phyloP scores from a whole-genome alignment of 176 grass and related monocot genomes.

The Phragmites australis region DNA sequence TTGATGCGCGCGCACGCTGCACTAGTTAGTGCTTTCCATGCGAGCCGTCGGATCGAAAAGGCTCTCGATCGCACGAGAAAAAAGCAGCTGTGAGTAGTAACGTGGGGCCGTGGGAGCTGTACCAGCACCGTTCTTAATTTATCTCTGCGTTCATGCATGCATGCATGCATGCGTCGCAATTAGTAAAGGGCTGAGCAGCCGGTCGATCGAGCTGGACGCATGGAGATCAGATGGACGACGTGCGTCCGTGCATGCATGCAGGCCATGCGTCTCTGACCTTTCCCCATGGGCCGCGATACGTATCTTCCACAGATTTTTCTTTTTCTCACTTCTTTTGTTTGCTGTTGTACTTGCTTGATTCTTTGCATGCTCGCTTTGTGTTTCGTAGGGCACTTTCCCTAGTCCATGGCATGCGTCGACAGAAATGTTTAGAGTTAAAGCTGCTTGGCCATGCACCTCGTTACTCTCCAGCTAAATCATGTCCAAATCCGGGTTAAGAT shows the following conservation, averaged over 20 bases:
- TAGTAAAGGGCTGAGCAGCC: neutral
- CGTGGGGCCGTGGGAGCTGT: neutral
- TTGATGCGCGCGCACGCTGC: neutral
- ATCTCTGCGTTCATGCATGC: neutral
- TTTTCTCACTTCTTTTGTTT: neutral
- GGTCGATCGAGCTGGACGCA: neutral
- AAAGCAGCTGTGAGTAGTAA: slow-evolving; percentile 18
- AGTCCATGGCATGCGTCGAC: neutral
- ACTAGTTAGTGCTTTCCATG: neutral
- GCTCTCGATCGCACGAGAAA: slow-evolving; percentile 16
- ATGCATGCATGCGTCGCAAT: neutral
- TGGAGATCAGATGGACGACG: neutral
- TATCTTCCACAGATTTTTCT: slow-evolving; percentile 11
- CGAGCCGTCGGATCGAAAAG: slow-evolving; percentile 24
- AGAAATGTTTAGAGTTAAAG: neutral
- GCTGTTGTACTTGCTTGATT: neutral
- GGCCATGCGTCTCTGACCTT: neutral
- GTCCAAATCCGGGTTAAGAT: slow-evolving; percentile 6
- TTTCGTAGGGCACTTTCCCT: neutral
- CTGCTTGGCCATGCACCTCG: neutral
- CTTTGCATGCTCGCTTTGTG: slow-evolving; percentile 4
- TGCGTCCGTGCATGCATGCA: slow-evolving; percentile 5
- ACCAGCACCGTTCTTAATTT: slow-evolving; percentile 1
- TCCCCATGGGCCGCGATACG: slow-evolving; percentile 18
- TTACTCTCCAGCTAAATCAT: slow-evolving; percentile 19